Conservation (phyloP, 2,329 filamentous ascomycete species). For the Fonsecaea pugnacius region DNA sequence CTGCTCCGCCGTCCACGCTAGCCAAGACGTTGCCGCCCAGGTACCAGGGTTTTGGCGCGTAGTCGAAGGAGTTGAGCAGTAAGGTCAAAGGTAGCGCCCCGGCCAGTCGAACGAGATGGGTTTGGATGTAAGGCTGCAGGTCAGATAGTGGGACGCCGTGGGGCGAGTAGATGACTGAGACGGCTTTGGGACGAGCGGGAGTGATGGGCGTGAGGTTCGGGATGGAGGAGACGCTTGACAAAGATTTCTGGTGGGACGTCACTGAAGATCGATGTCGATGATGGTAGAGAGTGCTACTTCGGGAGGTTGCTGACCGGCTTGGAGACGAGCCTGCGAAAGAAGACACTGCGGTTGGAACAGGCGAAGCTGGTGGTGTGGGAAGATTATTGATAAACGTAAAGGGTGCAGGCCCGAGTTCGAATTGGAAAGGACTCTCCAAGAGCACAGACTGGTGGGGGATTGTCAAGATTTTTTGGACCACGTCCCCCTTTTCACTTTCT, state of each 20-base stretch:
- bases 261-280: slow-evolving; percentile 15
- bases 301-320: slow-evolving; percentile 22
- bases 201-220: slow-evolving; percentile 27
- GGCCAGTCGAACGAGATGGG: slow-evolving; percentile 49
- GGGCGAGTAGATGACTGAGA: slow-evolving; percentile 60
- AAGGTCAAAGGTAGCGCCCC: slow-evolving; percentile 56
- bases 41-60: slow-evolving; percentile 59
- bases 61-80: slow-evolving; percentile 59
- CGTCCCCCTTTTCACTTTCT: slow-evolving; percentile 9
- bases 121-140: slow-evolving; percentile 54
- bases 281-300: slow-evolving; percentile 30
- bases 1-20: slow-evolving; percentile 55
- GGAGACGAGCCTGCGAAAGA: slow-evolving; percentile 5
- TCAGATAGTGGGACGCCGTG: slow-evolving; percentile 55
- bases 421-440: slow-evolving; percentile 24
- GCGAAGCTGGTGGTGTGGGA: slow-evolving; percentile 34
- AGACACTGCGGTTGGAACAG: neutral
- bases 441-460: slow-evolving; percentile 16
- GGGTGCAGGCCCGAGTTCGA: slow-evolving; percentile 19
- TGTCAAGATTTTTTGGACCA: slow-evolving; percentile 21
- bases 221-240: slow-evolving; percentile 33
- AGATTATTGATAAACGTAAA: slow-evolving; percentile 19
- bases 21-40: slow-evolving; percentile 58
- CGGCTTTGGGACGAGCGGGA: slow-evolving; percentile 39
- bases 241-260: slow-evolving; percentile 25